Base-by-base conservation (phyloP, 1,139 yeast genomes). In the Saccharomycopsis crataegensis region DNA sequence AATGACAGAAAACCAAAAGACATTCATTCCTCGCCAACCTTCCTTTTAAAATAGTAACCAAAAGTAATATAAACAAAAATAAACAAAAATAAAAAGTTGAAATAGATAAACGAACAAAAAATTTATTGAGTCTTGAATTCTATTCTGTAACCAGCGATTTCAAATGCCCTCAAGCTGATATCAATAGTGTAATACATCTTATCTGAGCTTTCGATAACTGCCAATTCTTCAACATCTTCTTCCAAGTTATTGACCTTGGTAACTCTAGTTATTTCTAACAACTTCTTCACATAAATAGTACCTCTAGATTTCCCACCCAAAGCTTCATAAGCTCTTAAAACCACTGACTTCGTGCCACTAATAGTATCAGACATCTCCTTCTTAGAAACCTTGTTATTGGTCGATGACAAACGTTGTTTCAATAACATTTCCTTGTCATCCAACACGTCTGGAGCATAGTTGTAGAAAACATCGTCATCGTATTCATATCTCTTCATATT, bases 401-500 rank as follows among this genome's bases (percentile, higher is more conserved):
- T 12, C 2, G 41, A 12, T n/a, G 16, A 37, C 41, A 14, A 12
- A 14, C 41, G 41, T 32, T 47, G 50, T 9, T 46, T 40, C 22
- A 43, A 12, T 16, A 43, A 28, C 42, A 38, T 48, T 12, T 46
- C 62, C 11, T 48, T 47, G 40, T 53, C 55, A 12, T 59, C 56
- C 33, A 50, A 40, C 17, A 59, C 50, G 8, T 61, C 57, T n/a
- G 62, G 50, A 14, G 65, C 61, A 52, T 68, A 67, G 34, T 71
- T 65, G 17, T 67, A 68, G 43, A 65, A 64, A 42, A 79, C 71
- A 53, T 78, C 86, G 42, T 67, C 72, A 65, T 91, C 97, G 64
- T 87, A 91, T 64, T 91, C 98, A 31, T 89, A 90, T 62, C 97
- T 79, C 70, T 93, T 93, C 53, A 93, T 69, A 59, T 89, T 84